Conservation (phyloP, 768 basidiomycete genomes). For the Tulasnella sp. region DNA sequence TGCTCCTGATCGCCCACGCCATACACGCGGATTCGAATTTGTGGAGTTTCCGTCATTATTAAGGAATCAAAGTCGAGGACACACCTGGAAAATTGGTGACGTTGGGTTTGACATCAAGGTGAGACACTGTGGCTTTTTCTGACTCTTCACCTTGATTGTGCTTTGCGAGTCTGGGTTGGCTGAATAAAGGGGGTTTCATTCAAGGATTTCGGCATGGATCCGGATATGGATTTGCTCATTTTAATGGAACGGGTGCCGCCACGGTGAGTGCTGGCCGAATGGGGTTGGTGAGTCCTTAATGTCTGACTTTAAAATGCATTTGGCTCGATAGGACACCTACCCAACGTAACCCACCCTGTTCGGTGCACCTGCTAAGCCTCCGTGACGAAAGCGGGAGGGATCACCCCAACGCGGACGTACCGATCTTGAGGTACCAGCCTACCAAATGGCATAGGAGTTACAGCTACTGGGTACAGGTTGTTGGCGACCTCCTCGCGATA, state of each 20-base stretch:
- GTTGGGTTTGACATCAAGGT: conserved; percentile 11
- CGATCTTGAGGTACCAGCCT: conserved; percentile 1
- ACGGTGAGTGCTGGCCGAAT: not conserved
- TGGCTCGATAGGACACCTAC: not conserved
- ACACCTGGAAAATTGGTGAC: conserved; percentile 7
- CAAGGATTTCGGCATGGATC: conserved; percentile 16
- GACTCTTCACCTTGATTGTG: not conserved
- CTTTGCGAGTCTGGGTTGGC: not conserved
- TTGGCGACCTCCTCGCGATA: conserved; percentile 2
- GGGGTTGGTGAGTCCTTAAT: not conserved
- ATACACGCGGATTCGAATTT: conserved; percentile 6
- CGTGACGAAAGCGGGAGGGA: not conserved
- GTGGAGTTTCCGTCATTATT: conserved; percentile 5
- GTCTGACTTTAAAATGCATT: not conserved
- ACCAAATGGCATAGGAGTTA: not conserved
- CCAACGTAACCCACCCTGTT: not conserved
- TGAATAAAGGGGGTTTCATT: not conserved
- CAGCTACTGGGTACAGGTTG: conserved; percentile 10
- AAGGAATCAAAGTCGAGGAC: conserved; percentile 3
- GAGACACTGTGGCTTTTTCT: not conserved
- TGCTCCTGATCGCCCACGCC: not conserved
- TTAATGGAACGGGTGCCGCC: not conserved
- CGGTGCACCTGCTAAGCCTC: conserved; percentile 1
- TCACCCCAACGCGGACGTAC: not conserved
- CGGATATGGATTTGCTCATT: conserved; percentile 6